Percentiles rank a stretch among this genome's conserved stretches.
phyloP scores from a whole-genome alignment of 805 yeast genomes.

The Metschnikowia aberdeeniae region DNA sequence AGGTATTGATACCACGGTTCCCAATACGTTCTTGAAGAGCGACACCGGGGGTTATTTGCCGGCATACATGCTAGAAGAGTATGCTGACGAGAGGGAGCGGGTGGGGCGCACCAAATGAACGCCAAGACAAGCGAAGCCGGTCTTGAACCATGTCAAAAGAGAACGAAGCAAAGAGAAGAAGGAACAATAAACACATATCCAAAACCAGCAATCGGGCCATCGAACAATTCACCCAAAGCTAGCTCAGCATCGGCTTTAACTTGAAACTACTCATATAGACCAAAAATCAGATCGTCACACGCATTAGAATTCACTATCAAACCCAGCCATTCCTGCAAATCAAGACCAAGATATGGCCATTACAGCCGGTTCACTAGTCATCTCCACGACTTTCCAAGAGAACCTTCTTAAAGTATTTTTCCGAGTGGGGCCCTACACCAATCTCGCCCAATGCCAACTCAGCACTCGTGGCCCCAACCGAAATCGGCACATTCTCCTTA shows the following conservation, averaged over 20 bases:
- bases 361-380: not conserved
- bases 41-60: conserved; percentile 34
- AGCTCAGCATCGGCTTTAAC: too few species aligned
- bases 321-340: too few species aligned
- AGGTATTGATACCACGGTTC: conserved; percentile 63
- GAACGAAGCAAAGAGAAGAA: too few species aligned
- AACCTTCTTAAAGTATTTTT: conserved; percentile 22
- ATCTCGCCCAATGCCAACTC: conserved; percentile 70
- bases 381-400: conserved; percentile 6
- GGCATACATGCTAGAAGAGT: conserved; percentile 57
- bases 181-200: too few species aligned
- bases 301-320: too few species aligned
- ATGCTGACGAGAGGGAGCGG: conserved; percentile 55
- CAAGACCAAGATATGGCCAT: not conserved
- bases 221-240: too few species aligned
- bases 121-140: too few species aligned
- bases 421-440: conserved; percentile 79
- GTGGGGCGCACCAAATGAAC: conserved; percentile 27
- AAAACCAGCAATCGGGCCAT: too few species aligned
- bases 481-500: conserved; percentile 37
- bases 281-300: too few species aligned
- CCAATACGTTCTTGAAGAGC: conserved; percentile 54
- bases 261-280: too few species aligned
- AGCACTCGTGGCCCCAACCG: conserved; percentile 64
- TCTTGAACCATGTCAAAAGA: too few species aligned